Conservation (phyloP, 23 red algal species). For the Cyanidioschyzon merolae region DNA sequence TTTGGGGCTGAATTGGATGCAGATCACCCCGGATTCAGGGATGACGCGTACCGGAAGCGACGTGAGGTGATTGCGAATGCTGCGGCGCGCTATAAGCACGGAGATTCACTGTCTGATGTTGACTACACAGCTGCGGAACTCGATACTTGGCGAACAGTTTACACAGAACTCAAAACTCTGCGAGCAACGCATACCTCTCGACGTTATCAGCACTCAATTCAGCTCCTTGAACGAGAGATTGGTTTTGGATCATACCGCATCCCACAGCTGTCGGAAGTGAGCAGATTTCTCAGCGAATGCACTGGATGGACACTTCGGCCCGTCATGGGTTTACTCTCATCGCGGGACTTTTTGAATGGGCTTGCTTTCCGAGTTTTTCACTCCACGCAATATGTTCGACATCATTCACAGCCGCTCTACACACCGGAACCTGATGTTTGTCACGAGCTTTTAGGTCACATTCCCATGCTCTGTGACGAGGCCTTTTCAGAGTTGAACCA, state of each 20-base stretch:
- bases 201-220: slow-evolving; percentile 20
- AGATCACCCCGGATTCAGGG: slow-evolving; percentile 30
- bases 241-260: slow-evolving; percentile 19
- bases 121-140: slow-evolving; percentile 15
- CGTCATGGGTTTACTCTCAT: slow-evolving; percentile 32
- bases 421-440: slow-evolving; percentile 47
- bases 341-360: slow-evolving; percentile 36
- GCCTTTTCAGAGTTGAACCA: slow-evolving; percentile 29
- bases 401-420: slow-evolving; percentile 31
- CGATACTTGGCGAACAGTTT: slow-evolving; percentile 18
- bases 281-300: slow-evolving; percentile 22
- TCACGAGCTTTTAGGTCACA: slow-evolving; percentile 40
- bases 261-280: slow-evolving; percentile 31
- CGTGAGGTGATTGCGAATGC: slow-evolving; percentile 10
- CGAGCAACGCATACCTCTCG: slow-evolving; percentile 21
- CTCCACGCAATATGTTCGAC: slow-evolving; percentile 33
- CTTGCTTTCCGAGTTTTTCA: slow-evolving; percentile 30
- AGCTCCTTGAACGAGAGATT: slow-evolving; percentile 15
- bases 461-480: slow-evolving; percentile 25
- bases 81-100: slow-evolving; percentile 12
- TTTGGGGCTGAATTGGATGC: slow-evolving; percentile 21
- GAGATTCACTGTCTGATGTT: background rate
- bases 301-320: slow-evolving; percentile 31
- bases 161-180: slow-evolving; percentile 17
- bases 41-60: slow-evolving; percentile 18